Evolutionary conservation across 2,329 filamentous ascomycete species (phyloP).

Genomic region (Aspergillus texensis): DNA sequence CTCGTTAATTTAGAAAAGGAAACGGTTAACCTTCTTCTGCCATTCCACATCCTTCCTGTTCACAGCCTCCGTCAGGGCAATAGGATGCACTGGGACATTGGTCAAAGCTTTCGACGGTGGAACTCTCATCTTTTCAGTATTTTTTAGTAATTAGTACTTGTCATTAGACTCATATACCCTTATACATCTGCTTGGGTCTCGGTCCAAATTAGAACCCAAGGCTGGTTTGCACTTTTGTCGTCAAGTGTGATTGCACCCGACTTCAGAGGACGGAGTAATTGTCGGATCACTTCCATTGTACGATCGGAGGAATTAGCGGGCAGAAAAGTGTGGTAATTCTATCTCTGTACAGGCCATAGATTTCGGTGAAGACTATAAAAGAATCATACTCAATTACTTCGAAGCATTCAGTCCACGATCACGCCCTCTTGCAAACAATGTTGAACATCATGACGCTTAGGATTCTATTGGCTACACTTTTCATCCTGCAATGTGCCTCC

Average conservation of each 20-base stretch:
- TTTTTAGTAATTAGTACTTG: accelerated
- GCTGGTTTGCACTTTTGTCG: not conserved
- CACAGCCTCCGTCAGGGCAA: no score
- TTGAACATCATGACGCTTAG: not conserved
- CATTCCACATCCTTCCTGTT: no score
- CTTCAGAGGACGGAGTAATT: not conserved
- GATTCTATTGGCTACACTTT: not conserved
- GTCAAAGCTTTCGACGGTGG: no score
- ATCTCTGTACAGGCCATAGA: not conserved
- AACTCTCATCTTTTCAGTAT: not conserved
- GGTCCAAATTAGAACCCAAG: not conserved
- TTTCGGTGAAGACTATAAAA: not conserved
- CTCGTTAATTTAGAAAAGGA: no score
- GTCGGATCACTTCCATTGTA: not conserved
- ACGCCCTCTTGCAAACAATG: not conserved
- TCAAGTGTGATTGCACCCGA: not conserved
- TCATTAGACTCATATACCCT: not conserved
- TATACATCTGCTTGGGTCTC: accelerated
- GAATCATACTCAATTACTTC: accelerated
- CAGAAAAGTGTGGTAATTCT: not conserved
- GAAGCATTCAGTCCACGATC: not conserved
- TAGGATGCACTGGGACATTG: no score
- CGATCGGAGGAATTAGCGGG: not conserved
- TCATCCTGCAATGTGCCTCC: not conserved
- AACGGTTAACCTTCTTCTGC: no score